Conservation (phyloP, 177 flowering plant genomes). For the Telopea speciosissima region DNA sequence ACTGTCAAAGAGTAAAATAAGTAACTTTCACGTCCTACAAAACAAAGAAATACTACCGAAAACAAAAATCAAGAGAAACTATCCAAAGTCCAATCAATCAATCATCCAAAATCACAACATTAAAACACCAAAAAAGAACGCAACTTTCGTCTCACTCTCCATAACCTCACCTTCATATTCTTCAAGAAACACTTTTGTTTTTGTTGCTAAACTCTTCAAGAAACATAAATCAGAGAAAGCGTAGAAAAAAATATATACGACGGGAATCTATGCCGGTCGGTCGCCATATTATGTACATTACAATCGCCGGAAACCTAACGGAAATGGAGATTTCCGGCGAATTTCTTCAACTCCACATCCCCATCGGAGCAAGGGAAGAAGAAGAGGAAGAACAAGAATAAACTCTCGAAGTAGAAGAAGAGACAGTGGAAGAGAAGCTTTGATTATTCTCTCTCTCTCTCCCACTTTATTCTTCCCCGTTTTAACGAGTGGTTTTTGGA, state of each 20-base stretch:
- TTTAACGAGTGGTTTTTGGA: too few species aligned
- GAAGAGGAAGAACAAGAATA: not conserved
- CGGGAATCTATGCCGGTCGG: constrained; percentile 7
- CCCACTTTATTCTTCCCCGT: not conserved
- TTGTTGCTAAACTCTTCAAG: too few species aligned
- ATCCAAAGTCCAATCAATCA: not conserved
- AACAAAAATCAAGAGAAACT: not conserved
- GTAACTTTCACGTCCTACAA: not conserved
- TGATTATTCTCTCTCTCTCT: not conserved
- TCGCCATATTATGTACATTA: not conserved
- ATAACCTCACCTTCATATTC: not conserved
- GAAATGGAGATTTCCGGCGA: constrained; percentile 5
- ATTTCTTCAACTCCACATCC: not conserved
- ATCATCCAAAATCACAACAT: constrained; percentile 1
- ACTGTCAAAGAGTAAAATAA: not conserved
- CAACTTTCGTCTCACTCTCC: not conserved
- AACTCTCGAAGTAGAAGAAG: not conserved
- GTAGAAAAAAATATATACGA: not conserved
- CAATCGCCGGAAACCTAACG: constrained; percentile 7
- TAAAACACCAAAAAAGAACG: not conserved
- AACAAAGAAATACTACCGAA: not conserved
- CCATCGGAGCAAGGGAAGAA: not conserved
- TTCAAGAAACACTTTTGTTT: not conserved
- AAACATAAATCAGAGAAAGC: not conserved
- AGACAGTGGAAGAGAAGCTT: too few species aligned